These are phyloP conservation scores for Gnetum montanum DNA, from an alignment of 75 land plant genomes.

Conservation along the genomic window DNA sequence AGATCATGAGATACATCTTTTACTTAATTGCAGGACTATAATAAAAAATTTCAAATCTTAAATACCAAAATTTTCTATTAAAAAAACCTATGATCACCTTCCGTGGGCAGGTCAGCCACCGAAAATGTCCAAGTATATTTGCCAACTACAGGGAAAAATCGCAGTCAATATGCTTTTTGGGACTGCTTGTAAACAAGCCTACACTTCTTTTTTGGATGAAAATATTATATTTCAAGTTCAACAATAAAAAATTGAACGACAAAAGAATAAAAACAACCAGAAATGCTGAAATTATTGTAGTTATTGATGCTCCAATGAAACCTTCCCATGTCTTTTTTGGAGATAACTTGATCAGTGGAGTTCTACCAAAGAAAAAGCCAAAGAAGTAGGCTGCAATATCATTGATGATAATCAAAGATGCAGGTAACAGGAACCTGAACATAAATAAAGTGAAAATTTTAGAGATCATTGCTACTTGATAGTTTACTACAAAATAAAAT, in stretches of 20 bases:
- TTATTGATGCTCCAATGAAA: conserved; percentile 90
- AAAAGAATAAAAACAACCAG: conserved; percentile 28
- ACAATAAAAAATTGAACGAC: not conserved
- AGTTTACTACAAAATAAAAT: no score
- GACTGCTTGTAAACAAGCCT: no score
- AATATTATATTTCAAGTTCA: no score
- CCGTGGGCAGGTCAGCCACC: conserved; percentile 96
- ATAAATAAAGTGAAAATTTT: not conserved
- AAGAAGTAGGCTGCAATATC: conserved; percentile 88
- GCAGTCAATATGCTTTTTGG: no score
- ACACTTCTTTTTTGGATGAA: no score
- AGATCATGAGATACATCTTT: not conserved
- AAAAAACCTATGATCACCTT: conserved; percentile 38
- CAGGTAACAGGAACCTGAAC: conserved; percentile 92
- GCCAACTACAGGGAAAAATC: conserved; percentile 58
- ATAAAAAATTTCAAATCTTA: no score
- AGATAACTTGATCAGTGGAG: conserved; percentile 85
- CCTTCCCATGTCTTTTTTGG: conserved; percentile 99
- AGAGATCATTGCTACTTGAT: no score
- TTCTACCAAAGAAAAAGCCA: conserved; percentile 89
- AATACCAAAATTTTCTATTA: not conserved
- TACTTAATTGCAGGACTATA: not conserved
- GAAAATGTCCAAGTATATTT: conserved; percentile 71
- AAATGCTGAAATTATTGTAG: conserved; percentile 80
- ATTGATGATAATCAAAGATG: conserved; percentile 82